Evolutionary conservation across 208 protist genomes (phyloP), one percentile per base, ranked within the genome.

Genomic region (Acanthamoeba castellanii): DNA sequence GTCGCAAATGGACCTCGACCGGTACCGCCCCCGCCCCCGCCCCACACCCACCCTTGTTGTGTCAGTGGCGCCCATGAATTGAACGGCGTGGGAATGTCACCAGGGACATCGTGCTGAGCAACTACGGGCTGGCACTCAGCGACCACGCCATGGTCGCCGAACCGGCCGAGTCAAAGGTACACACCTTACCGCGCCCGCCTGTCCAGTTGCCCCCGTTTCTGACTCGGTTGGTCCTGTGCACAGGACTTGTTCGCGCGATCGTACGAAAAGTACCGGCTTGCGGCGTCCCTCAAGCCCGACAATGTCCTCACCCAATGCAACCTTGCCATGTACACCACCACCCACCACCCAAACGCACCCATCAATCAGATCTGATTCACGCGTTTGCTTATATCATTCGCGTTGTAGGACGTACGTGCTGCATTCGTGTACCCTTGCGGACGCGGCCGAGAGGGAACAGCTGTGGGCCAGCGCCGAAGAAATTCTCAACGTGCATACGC

Each of bases 21-120:
- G 70, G 72, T 81, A 81, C 13, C 7, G 32, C n/a, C 50, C 50
- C 8, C 50, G 52, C 42, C 13, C 27, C 25, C 13, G 11, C 47
- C 8, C 20, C 50, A 32, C 9, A 11, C n/a, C 37, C 16, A 9
- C 1, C 30, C n/a, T 64, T 57, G 32, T 25, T 47, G 30, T 37
- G 22, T 25, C 76, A 13, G 37, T 42, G 37, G 37, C 37, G 37
- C 37, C 37, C 1, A 42, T 42, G 37, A 1, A 64, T 27, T 18
- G 18, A 16, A n/a, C 18, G 5, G 8, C 13, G 13, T 64, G 22
- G 9, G 57, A 42, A 42, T 64, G 57, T 13, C 4, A 18, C 14
- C 68, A 81, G 89, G 34, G 91, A 94, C 30, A 94, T 94, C 30
- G 91, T 94, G 61, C 70, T 94, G 68, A 94, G 91, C 74, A 94